Evolutionary conservation across 805 yeast species (phyloP).

Genomic region (Suhomyces prunicola): DNA sequence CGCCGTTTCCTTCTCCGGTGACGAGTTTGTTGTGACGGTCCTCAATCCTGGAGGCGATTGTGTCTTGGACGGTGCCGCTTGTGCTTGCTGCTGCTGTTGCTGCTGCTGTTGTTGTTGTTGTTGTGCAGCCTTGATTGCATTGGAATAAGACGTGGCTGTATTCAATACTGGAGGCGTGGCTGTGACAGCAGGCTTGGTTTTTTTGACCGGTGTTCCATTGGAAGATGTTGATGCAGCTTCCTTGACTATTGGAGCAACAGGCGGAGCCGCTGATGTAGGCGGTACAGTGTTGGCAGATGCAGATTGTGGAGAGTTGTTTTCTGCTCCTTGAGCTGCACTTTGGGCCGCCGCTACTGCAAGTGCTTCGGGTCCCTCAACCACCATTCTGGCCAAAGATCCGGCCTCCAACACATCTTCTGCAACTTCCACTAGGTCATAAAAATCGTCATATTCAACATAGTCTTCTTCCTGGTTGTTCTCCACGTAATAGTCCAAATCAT

Average conservation of each 20-base stretch:
- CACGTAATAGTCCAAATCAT: constrained; percentile 88
- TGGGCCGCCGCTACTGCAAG: background rate
- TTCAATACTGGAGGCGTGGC: constrained; percentile 19
- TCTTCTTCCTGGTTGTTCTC: constrained; percentile 92
- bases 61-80: background rate
- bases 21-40: constrained; percentile 2
- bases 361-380: constrained; percentile 11
- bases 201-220: constrained; percentile 15
- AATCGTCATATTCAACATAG: constrained; percentile 88
- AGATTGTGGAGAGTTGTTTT: background rate
- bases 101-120: background rate
- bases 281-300: background rate
- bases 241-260: background rate
- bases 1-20: constrained; percentile 6
- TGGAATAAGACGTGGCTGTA: constrained; percentile 20
- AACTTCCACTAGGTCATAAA: constrained; percentile 82
- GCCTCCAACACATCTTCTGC: constrained; percentile 35
- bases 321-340: constrained; percentile 6
- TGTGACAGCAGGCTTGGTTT: constrained; percentile 6
- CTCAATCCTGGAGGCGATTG: constrained; percentile 1
- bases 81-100: background rate
- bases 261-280: constrained; percentile 7
- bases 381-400: constrained; percentile 23
- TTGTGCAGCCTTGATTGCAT: constrained; percentile 17
- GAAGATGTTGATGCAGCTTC: constrained; percentile 4